phyloP scores from a whole-genome alignment of 768 basidiomycete species.

The Lentinula detonsa region DNA sequence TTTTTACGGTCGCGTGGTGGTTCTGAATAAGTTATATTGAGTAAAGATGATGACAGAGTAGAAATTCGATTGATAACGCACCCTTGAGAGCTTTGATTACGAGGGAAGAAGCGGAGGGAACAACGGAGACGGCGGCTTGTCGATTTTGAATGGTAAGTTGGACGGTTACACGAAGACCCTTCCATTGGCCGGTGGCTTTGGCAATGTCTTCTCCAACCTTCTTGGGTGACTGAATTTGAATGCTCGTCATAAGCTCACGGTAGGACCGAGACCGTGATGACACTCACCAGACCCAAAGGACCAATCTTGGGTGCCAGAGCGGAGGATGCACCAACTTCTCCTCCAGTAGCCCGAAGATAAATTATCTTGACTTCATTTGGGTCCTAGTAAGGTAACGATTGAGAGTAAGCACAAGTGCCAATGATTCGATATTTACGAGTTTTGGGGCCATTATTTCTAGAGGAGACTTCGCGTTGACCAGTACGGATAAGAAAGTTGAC shows the following conservation, averaged over 20 bases:
- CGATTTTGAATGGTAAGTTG: conserved; percentile 99
- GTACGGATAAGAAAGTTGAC: conserved; percentile 8
- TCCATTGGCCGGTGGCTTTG: conserved; percentile 97
- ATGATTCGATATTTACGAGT: conserved; percentile 38
- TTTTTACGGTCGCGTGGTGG: conserved; percentile 99
- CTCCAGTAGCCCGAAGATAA: conserved; percentile 96
- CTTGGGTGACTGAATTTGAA: conserved; percentile 78
- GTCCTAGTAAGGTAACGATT: conserved; percentile 48
- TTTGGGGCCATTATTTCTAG: conserved; percentile 66
- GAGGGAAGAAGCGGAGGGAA: conserved; percentile 94
- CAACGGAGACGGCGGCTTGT: conserved; percentile 94
- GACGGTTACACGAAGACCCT: conserved; percentile 98
- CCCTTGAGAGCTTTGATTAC: conserved; percentile 99
- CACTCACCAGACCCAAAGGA: conserved; percentile 94
- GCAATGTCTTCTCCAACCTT: conserved; percentile 99
- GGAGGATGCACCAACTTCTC: conserved; percentile 98
- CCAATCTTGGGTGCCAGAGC: conserved; percentile 99
- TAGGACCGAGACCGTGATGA: neutral
- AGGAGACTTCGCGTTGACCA: conserved; percentile 8
- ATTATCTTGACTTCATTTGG: conserved; percentile 98
- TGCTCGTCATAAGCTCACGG: conserved; percentile 7
- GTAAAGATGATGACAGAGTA: conserved; percentile 1
- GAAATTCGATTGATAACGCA: conserved; percentile 27
- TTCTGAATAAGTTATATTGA: conserved; percentile 43
- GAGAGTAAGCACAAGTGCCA: neutral